Evolutionary conservation across 2,329 filamentous ascomycete species (phyloP), one percentile per base, ranked within the genome.

Genomic region (Pezicula neosporulosa): DNA sequence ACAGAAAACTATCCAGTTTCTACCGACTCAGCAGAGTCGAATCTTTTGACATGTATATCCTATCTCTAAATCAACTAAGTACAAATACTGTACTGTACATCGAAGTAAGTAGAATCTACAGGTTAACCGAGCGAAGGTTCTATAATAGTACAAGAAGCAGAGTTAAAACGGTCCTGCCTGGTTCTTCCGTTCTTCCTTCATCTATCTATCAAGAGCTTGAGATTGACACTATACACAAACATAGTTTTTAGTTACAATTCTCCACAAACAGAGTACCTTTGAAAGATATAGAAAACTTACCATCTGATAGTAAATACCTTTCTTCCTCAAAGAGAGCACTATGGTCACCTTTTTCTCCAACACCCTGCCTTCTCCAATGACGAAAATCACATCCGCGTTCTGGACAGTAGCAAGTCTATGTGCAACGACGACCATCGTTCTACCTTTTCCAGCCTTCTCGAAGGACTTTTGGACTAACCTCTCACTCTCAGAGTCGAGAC

Each of bases 341-440:
- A 47, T 51, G 49, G 37, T 46, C 43, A 13, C 49, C 49, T 15
- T 30, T 15, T 30, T 46, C 33, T 51, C 49, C 13, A 47, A 16
- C 4, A 51, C 44, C 27, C 39, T 47, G 3, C 49, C 49, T 13
- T 51, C 49, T 1, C 49, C 44, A 16, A 51, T n/a, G 8, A 51
- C 49, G 39, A 51, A 51, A 13, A 51, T 51, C 12, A 48, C 37
- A 19, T 92, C 84, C 1, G 87, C 86, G 56, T 90, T 85, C 66
- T 87, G 86, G 16, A 90, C 82, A 15, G 86, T 91, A 1, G 84
- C 84, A 43, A 91, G 73, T 15, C 88, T 76, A 63, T 92, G 89
- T 1, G 89, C 88, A 9, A 92, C 86, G 3, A 86, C 86, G 4
- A 92, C 73, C 56, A 87, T 90, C 2, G 88, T 82, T 55, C 87